Conservation (phyloP, 1,284 basidiomycete species). For the Porogramme epimiltina region DNA sequence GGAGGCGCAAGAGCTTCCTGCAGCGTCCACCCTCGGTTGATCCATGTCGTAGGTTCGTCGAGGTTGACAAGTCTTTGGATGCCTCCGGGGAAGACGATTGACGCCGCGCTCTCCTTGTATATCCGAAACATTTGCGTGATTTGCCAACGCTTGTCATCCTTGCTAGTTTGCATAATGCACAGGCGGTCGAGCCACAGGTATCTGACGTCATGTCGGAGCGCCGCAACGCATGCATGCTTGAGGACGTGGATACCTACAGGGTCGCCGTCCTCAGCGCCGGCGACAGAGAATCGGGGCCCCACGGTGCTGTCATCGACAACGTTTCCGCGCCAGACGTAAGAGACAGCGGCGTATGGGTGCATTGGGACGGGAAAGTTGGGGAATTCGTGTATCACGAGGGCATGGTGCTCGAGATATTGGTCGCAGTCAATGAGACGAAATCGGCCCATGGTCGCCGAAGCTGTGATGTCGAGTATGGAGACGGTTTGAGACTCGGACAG, state of each 20-base stretch:
- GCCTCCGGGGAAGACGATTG: constrained; percentile 17
- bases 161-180: constrained; percentile 13
- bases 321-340: constrained; percentile 16
- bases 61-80: constrained; percentile 9
- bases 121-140: constrained; percentile 13
- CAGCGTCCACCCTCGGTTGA: constrained; percentile 17
- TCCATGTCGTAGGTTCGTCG: constrained; percentile 18
- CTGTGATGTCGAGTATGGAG: too few species aligned
- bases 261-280: constrained; percentile 15
- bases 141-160: constrained; percentile 17
- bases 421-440: constrained; percentile 9
- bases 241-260: constrained; percentile 13
- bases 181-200: constrained; percentile 19
- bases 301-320: too few species aligned
- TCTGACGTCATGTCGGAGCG: constrained; percentile 1
- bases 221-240: constrained; percentile 10
- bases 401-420: not conserved
- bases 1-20: constrained; percentile 13
- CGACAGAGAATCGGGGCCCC: constrained; percentile 4
- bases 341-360: constrained; percentile 10
- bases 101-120: constrained; percentile 8
- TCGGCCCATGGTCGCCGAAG: too few species aligned
- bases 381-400: constrained; percentile 3
- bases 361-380: constrained; percentile 1
- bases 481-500: too few species aligned